Evolutionary conservation across 2,329 filamentous ascomycete genomes (phyloP).

Genomic region (Fusarium coicis): DNA sequence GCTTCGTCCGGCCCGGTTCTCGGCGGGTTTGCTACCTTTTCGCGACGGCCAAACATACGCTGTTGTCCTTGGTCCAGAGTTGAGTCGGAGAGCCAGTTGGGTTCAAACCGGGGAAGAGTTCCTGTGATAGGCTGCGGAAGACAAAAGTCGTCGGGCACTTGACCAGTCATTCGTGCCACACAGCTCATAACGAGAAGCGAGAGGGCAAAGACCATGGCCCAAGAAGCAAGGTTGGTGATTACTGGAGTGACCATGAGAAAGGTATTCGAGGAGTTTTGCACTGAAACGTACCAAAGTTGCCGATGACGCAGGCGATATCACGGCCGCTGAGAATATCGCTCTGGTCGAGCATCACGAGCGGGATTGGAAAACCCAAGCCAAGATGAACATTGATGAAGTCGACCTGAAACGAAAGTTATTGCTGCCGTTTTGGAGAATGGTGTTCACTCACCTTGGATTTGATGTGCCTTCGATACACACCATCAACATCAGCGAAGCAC

Average conservation of each 20-base stretch:
- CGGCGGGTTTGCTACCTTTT: constrained; percentile 5
- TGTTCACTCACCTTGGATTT: constrained; percentile 47
- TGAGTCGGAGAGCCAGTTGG: constrained; percentile 38
- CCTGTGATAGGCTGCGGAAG: not conserved
- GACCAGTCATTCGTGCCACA: constrained; percentile 5
- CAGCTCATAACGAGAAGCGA: constrained; percentile 36
- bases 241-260: constrained; percentile 42
- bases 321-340: constrained; percentile 46
- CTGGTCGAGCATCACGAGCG: constrained; percentile 59
- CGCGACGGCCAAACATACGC: not conserved
- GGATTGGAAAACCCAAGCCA: constrained; percentile 62
- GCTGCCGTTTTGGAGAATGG: no score
- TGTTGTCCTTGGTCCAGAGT: constrained; percentile 17
- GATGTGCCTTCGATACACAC: constrained; percentile 46
- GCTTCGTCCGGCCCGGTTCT: not conserved
- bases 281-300: constrained; percentile 55
- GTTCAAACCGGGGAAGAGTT: constrained; percentile 20
- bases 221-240: constrained; percentile 50
- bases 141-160: constrained; percentile 13
- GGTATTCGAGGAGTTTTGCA: rapidly evolving
- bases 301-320: constrained; percentile 56
- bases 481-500: constrained; percentile 33
- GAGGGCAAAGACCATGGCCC: constrained; percentile 47
- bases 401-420: constrained; percentile 49
- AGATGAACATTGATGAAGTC: constrained; percentile 63